Evolutionary conservation across 345 rosid genomes (phyloP).

Genomic region (Cochlearia excelsa): DNA sequence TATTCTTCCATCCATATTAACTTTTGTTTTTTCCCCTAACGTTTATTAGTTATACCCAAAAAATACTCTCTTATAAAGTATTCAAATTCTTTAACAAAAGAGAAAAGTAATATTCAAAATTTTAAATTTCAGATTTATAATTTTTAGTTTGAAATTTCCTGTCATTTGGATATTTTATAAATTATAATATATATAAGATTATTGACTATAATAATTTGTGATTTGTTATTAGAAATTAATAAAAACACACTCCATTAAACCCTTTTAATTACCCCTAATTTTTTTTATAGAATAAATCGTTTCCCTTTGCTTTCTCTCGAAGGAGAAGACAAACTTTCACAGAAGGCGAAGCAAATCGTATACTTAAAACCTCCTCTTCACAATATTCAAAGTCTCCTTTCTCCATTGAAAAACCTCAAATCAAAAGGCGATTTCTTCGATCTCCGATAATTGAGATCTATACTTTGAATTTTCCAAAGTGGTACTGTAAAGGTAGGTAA

Average conservation of each 20-base stretch:
- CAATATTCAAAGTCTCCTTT: conserved; percentile 22
- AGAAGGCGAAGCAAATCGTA: conserved; percentile 21
- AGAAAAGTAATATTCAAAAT: too few relatives aligned
- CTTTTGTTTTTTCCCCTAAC: too few relatives aligned
- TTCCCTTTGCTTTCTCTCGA: conserved; percentile 11
- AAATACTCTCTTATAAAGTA: too few relatives aligned
- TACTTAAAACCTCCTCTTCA: conserved; percentile 10
- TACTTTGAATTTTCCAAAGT: not conserved
- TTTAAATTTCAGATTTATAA: too few relatives aligned
- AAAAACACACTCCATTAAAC: not conserved
- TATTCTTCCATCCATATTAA: too few relatives aligned
- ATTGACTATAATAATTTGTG: too few relatives aligned
- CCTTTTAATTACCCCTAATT: not conserved
- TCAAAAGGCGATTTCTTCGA: conserved; percentile 8
- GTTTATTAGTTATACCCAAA: too few relatives aligned
- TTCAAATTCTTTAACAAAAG: too few relatives aligned
- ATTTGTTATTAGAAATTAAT: not conserved
- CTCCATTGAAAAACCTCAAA: conserved; percentile 4
- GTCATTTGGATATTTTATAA: too few relatives aligned
- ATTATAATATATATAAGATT: too few relatives aligned
- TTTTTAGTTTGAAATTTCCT: too few relatives aligned
- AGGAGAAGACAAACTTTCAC: conserved; percentile 22
- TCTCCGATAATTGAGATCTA: not conserved
- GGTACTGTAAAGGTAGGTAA: not conserved
- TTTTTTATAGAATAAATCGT: not conserved